Evolutionary conservation across 1,139 yeast genomes (phyloP), one percentile per base, ranked within the genome.

Genomic region (Yamadazyma aaseri): DNA sequence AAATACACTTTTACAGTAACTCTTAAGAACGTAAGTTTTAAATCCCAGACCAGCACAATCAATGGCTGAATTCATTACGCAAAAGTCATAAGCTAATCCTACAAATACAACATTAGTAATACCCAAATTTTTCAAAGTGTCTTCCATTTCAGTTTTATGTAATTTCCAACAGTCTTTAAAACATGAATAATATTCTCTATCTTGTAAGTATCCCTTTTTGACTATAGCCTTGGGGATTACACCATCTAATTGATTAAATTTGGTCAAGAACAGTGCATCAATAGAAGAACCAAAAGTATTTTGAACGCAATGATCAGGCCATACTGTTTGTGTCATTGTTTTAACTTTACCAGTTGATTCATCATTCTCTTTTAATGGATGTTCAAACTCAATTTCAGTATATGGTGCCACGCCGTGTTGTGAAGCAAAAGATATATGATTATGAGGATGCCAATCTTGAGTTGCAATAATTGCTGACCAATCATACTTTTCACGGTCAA

Each of bases 281-380:
- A 87, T 65, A 31, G 72, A 66, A 0, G 92, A 71, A 0, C 97
- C 97, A 7, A 48, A 34, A 0, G 86, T 67, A 34, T 70, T 66
- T 49, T 86, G 92, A 3, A 90, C 75, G 54, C 97, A 90, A 55
- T 90, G 97, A 39, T 75, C 92, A 0, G 97, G 97, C 97, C 97
- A 90, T 3, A 87, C 69, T 1, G 68, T 65, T 41, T 81, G 81
- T 3, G 40, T 50, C 43, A 55, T 48, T 1, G 43, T 44, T 31
- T 54, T 49, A 26, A 55, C 52, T 18, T 55, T 39, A 14, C 65
- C 64, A 0, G 58, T 50, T 4, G 42, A 41, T 1, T 51, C 50
- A 29, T 61, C 62, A 1, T 47, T 39, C 6, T 61, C 61, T 2
- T 60, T 58, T 12, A 55, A 44, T 0, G 95, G 92, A 36, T 80